These are phyloP conservation scores for Marsdenia floribunda DNA, from an alignment of 257 asterid species.

Conservation along the genomic window DNA sequence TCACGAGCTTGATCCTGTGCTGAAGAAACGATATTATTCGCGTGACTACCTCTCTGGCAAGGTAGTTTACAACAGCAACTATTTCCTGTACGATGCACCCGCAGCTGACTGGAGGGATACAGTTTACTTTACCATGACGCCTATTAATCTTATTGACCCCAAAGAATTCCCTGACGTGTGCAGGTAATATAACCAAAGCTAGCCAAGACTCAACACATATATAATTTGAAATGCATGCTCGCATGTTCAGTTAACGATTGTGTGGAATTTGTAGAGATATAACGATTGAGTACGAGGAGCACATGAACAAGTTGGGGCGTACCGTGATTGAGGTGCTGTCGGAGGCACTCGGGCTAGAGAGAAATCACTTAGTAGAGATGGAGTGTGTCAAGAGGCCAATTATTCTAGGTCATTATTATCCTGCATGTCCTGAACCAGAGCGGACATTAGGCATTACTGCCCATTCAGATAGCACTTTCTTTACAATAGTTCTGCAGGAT, in stretches of 20 bases:
- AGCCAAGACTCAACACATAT: too few species aligned
- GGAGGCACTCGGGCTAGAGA: not conserved
- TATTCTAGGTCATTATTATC: not conserved
- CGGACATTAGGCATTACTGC: not conserved
- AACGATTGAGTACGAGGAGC: not conserved
- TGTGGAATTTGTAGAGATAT: not conserved
- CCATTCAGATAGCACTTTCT: not conserved
- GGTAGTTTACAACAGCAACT: conserved; percentile 51
- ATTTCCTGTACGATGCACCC: conserved; percentile 38
- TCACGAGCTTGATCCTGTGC: conserved; percentile 44
- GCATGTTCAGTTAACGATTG: too few species aligned
- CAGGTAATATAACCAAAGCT: conserved; percentile 11
- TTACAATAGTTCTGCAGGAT: not conserved
- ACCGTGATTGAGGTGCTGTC: not conserved
- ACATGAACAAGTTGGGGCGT: not conserved
- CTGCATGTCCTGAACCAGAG: not conserved
- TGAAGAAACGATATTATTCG: conserved; percentile 46
- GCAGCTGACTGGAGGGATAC: conserved; percentile 64
- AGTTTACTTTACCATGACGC: conserved; percentile 37
- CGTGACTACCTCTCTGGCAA: conserved; percentile 36
- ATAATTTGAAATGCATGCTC: too few species aligned
- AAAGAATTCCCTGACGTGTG: conserved; percentile 19
- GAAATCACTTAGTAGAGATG: not conserved
- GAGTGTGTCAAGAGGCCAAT: not conserved
- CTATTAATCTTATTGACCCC: conserved; percentile 25